Percentiles rank a stretch among this genome's conserved stretches.
Conservation (phyloP, 306 rosid species). For the Hippophae rhamnoides region DNA sequence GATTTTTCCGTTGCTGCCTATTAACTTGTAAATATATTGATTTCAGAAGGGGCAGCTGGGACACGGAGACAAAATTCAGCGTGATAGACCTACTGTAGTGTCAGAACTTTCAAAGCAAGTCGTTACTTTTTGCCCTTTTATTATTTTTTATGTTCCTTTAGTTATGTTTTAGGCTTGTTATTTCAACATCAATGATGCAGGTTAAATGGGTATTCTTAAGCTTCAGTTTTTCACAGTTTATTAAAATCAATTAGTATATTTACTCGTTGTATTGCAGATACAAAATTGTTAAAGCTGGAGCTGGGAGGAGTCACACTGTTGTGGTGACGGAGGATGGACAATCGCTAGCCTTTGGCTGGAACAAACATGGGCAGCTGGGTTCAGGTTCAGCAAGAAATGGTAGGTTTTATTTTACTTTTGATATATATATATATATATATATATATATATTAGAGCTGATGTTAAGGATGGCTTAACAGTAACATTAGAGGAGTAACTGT, state of each 20-base stretch:
- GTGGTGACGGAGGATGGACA: constrained; percentile 74
- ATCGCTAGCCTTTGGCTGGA: constrained; percentile 93
- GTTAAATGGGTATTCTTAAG: neutral
- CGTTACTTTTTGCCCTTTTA: neutral
- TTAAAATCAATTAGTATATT: constrained; percentile 2
- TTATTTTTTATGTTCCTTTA: neutral
- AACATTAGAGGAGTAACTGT: no score
- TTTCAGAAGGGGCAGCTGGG: constrained; percentile 95
- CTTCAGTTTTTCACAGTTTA: neutral
- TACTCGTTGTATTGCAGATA: constrained; percentile 30
- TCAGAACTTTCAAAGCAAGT: constrained; percentile 91
- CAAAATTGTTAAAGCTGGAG: constrained; percentile 69
- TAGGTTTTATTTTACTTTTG: constrained; percentile 23
- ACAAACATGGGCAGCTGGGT: constrained; percentile 96
- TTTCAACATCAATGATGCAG: neutral
- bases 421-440: neutral
- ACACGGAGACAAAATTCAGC: constrained; percentile 86
- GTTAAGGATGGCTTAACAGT: no score
- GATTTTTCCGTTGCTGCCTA: neutral
- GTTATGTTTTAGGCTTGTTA: neutral
- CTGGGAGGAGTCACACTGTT: constrained; percentile 83
- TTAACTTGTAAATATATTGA: constrained; percentile 19
- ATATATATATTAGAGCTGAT: constrained; percentile 8
- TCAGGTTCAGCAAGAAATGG: constrained; percentile 73
- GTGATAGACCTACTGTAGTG: constrained; percentile 94